phyloP scores from a whole-genome alignment of 2,329 filamentous ascomycete genomes.

The Penicillium sp. region DNA sequence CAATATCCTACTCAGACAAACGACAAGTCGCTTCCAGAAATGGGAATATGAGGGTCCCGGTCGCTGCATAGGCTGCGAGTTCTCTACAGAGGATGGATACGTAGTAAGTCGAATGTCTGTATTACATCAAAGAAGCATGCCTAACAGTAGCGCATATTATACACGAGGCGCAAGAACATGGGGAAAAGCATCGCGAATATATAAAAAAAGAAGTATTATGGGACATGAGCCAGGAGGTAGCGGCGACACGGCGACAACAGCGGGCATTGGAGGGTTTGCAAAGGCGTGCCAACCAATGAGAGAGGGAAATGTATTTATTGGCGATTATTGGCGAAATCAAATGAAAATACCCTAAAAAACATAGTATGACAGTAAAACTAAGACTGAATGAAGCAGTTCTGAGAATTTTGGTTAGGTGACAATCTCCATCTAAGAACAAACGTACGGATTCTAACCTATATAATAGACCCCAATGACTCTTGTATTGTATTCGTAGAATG shows the following conservation, averaged over 20 bases:
- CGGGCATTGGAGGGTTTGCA: not conserved
- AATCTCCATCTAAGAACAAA: too few relatives aligned
- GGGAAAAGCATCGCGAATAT: not conserved
- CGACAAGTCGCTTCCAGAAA: too few relatives aligned
- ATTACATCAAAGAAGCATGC: not conserved
- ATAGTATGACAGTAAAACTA: not conserved
- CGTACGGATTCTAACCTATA: not conserved
- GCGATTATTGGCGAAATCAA: too few relatives aligned
- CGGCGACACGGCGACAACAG: not conserved
- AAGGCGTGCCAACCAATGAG: not conserved
- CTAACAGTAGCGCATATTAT: not conserved
- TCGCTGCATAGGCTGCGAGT: not conserved
- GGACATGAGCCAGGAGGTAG: not conserved
- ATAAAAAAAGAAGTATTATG: not conserved
- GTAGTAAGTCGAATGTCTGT: not conserved
- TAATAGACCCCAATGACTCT: not conserved
- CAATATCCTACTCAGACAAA: too few relatives aligned
- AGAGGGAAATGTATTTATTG: not conserved
- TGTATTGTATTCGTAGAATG: not conserved
- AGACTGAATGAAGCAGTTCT: not conserved
- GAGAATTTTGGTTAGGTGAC: not conserved
- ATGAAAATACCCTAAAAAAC: too few relatives aligned
- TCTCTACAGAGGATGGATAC: not conserved
- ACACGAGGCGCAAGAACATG: not conserved
- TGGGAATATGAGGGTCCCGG: too few relatives aligned